Conservation (phyloP, 257 asterid genomes). For the Fraxinus cuspidata region DNA sequence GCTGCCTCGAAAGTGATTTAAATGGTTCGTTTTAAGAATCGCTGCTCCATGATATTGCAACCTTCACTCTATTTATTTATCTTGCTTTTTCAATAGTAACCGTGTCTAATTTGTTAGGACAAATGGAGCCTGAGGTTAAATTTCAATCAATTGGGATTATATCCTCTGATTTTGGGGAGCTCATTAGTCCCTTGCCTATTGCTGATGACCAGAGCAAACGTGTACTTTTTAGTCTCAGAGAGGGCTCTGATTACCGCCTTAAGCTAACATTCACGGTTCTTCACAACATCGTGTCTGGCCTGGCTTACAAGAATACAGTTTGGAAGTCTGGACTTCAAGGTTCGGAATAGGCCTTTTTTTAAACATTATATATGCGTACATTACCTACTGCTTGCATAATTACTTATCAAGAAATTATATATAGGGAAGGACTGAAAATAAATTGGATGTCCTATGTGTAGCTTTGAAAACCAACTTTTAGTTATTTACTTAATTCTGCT, state of each 20-base stretch:
- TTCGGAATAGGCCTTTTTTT: constrained; percentile 23
- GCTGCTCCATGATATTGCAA: background rate
- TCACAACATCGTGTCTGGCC: constrained; percentile 79
- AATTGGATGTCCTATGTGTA: background rate
- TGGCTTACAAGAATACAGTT: constrained; percentile 68
- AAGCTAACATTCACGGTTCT: constrained; percentile 71
- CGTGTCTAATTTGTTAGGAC: constrained; percentile 36
- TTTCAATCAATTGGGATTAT: constrained; percentile 67
- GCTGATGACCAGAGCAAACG: constrained; percentile 44
- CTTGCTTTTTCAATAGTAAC: constrained; percentile 4
- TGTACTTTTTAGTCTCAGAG: constrained; percentile 55
- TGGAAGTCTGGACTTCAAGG: constrained; percentile 78
- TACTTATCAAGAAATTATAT: background rate
- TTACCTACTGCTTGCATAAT: background rate
- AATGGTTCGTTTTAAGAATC: constrained; percentile 47
- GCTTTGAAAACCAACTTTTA: background rate
- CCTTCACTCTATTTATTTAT: background rate
- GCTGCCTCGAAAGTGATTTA: constrained; percentile 70
- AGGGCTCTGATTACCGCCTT: constrained; percentile 66
- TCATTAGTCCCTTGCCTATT: constrained; percentile 60
- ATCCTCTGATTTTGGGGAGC: constrained; percentile 66
- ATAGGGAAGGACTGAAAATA: no score
- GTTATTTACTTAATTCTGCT: no score
- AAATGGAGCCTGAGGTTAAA: constrained; percentile 75
- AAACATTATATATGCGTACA: background rate